Evolutionary conservation across 164 flowering plant genomes (phyloP).

Genomic region (Amborella trichopoda): DNA sequence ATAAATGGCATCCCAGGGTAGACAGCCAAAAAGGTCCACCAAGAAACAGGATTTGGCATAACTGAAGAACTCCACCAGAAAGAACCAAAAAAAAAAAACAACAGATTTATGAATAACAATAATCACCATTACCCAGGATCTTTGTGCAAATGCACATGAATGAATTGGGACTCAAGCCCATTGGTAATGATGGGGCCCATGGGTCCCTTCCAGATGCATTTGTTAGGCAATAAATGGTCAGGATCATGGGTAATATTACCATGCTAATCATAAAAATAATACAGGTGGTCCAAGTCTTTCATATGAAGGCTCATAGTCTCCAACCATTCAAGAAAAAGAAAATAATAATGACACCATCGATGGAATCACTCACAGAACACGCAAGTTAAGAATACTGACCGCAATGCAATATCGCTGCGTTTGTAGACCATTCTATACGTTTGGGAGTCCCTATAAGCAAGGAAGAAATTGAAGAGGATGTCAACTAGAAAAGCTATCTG

Average conservation of each 20-base stretch:
- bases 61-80: conserved; percentile 19
- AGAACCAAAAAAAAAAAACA: neutral
- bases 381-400: conserved; percentile 25
- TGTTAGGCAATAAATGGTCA: no score
- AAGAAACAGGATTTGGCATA: conserved; percentile 67
- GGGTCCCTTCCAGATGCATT: no score
- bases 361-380: no score
- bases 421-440: conserved; percentile 61
- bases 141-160: no score
- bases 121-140: no score
- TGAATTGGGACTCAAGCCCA: no score
- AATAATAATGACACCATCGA: no score
- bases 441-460: conserved; percentile 60
- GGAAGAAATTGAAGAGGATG: conserved; percentile 56
- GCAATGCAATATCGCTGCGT: conserved; percentile 48
- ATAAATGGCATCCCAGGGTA: conserved; percentile 87
- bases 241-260: no score
- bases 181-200: no score
- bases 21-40: conserved; percentile 60
- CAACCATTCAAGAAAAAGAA: no score
- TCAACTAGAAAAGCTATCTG: conserved; percentile 74
- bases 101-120: no score
- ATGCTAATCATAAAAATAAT: neutral
- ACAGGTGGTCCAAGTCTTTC: neutral
- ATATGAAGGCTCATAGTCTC: no score